These are phyloP conservation scores for Ceraceosorus bombacis DNA, from an alignment of 1,284 basidiomycete genomes.

Conservation along the genomic window DNA sequence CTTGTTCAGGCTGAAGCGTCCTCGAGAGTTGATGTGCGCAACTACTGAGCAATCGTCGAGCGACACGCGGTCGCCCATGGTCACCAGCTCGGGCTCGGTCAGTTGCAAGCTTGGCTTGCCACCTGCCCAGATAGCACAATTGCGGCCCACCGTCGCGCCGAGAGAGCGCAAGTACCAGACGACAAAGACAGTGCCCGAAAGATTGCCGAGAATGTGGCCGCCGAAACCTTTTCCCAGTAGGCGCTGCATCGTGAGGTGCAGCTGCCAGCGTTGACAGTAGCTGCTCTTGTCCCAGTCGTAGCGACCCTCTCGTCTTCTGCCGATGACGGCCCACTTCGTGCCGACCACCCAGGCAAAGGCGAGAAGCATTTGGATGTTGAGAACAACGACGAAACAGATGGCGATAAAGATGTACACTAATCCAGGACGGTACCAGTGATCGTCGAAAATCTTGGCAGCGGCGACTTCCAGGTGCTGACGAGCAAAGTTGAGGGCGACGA, in stretches of 20 bases:
- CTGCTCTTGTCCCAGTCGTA: constrained; percentile 49
- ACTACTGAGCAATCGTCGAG: constrained; percentile 48
- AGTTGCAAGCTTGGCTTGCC: constrained; percentile 47
- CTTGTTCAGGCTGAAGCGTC: constrained; percentile 46
- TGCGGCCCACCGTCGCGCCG: constrained; percentile 40
- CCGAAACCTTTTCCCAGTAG: constrained; percentile 42
- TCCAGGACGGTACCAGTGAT: constrained; percentile 47
- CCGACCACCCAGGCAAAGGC: constrained; percentile 42
- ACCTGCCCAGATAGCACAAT: constrained; percentile 47
- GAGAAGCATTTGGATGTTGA: constrained; percentile 35
- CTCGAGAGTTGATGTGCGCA: constrained; percentile 48
- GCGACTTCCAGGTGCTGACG: constrained; percentile 27
- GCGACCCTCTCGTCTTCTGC: constrained; percentile 44
- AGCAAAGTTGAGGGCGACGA: constrained; percentile 40
- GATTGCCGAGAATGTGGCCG: constrained; percentile 42
- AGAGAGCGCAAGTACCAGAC: constrained; percentile 46
- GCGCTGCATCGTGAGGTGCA: constrained; percentile 42
- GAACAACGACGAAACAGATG: constrained; percentile 40
- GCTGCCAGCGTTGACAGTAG: constrained; percentile 48
- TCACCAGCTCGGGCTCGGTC: constrained; percentile 46
- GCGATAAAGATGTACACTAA: constrained; percentile 42
- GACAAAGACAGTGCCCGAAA: constrained; percentile 40
- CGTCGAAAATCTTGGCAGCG: constrained; percentile 31
- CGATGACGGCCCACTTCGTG: constrained; percentile 47
- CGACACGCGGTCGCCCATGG: constrained; percentile 44